These are phyloP conservation scores for Volvariella surrecta DNA, from an alignment of 1,284 basidiomycete genomes.

Conservation along the genomic window DNA sequence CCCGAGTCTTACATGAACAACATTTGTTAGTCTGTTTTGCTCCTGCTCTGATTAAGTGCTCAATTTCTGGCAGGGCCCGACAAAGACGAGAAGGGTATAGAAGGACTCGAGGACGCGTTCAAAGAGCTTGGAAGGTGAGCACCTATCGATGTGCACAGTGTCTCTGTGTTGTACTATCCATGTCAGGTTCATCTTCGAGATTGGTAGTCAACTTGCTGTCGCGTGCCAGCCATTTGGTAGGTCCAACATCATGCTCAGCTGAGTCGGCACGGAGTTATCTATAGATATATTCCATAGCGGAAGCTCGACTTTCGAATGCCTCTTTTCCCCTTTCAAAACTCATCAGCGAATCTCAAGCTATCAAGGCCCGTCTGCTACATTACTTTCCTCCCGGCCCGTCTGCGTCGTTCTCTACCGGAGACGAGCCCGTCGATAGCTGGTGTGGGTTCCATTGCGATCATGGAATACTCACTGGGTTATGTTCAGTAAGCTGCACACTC, in stretches of 20 bases:
- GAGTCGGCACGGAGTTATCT: not conserved
- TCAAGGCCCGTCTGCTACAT: slow-evolving; percentile 82
- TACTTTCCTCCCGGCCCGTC: slow-evolving; percentile 71
- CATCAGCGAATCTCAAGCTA: slow-evolving; percentile 60
- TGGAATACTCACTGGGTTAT: slow-evolving; percentile 83
- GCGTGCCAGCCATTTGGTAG: slow-evolving; percentile 86
- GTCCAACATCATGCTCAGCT: slow-evolving; percentile 11
- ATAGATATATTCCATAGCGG: slow-evolving; percentile 29
- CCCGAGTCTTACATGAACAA: slow-evolving; percentile 77
- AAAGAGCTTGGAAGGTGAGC: slow-evolving; percentile 69
- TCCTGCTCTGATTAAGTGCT: not conserved
- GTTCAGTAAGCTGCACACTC: slow-evolving; percentile 48
- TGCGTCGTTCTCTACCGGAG: slow-evolving; percentile 28
- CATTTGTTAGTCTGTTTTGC: slow-evolving; percentile 41
- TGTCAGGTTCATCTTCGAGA: slow-evolving; percentile 64
- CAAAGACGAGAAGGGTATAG: slow-evolving; percentile 47
- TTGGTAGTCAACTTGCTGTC: slow-evolving; percentile 70
- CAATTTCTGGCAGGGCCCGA: slow-evolving; percentile 79
- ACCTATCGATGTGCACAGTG: too few relatives aligned
- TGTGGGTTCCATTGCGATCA: slow-evolving; percentile 83
- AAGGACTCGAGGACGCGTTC: slow-evolving; percentile 80
- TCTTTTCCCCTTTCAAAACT: slow-evolving; percentile 55
- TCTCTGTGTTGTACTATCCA: too few relatives aligned
- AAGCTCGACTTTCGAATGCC: slow-evolving; percentile 52
- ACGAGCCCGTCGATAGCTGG: slow-evolving; percentile 72